Evolutionary conservation across 345 rosid genomes (phyloP).

Genomic region (Arabidopsis thaliana): TAIR10.1 NC_003074.8:5912501-5913000

Average conservation of each 20-base stretch:
- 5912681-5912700: constrained; percentile 43
- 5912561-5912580: background rate
- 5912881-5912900: constrained; percentile 15
- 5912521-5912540: background rate
- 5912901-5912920: constrained; percentile 10
- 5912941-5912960: background rate
- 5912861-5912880: constrained; percentile 31
- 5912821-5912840: constrained; percentile 28
- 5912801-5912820: background rate
- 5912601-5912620: constrained; percentile 44
- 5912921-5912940: background rate
- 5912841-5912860: no score
- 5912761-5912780: background rate
- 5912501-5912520: constrained; percentile 25
- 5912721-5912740: constrained; percentile 36
- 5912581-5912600: background rate
- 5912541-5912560: background rate
- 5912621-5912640: constrained; percentile 49
- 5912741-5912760: constrained; percentile 47
- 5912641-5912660: constrained; percentile 53
- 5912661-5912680: constrained; percentile 70
- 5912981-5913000: constrained; percentile 25
- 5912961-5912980: constrained; percentile 1
- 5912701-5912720: constrained; percentile 44
- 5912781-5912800: background rate